These are phyloP conservation scores for Porphyrellus cyaneotinctus DNA, from an alignment of 768 basidiomycete genomes.

Conservation along the genomic window DNA sequence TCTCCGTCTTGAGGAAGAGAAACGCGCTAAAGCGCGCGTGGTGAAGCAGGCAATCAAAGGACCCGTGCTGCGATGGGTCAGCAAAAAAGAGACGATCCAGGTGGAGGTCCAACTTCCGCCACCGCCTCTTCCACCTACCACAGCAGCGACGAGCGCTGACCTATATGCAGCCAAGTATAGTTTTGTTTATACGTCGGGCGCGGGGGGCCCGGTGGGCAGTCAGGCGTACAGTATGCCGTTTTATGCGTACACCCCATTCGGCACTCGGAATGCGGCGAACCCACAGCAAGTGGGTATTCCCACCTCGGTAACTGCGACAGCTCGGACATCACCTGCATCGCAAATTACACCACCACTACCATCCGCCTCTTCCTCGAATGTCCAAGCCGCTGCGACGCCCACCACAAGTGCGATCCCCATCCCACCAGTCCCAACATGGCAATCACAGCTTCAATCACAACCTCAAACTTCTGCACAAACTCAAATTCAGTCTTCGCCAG, in stretches of 20 bases:
- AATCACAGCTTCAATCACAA: neutral
- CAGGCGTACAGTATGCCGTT: constrained; percentile 26
- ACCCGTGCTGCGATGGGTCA: constrained; percentile 69
- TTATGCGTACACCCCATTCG: constrained; percentile 21
- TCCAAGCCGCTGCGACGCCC: neutral
- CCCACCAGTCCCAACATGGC: neutral
- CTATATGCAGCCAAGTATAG: constrained; percentile 17
- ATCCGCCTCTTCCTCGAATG: constrained; percentile 1
- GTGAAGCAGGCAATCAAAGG: constrained; percentile 61
- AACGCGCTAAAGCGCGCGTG: constrained; percentile 59
- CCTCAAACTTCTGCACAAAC: neutral
- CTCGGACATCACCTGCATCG: neutral
- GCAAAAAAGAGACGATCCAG: constrained; percentile 55
- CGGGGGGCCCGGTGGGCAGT: constrained; percentile 8
- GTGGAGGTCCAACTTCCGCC: constrained; percentile 30
- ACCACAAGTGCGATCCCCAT: neutral
- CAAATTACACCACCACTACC: neutral
- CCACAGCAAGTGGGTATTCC: neutral
- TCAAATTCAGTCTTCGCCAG: constrained; percentile 4
- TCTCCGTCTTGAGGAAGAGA: constrained; percentile 76
- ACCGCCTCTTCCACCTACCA: constrained; percentile 29
- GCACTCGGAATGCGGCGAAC: constrained; percentile 10
- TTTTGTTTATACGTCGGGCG: constrained; percentile 19
- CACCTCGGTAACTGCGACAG: neutral
- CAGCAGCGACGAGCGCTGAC: constrained; percentile 12